phyloP scores from a whole-genome alignment of 2,329 filamentous ascomycete species.

The Aspergillus sp. region DNA sequence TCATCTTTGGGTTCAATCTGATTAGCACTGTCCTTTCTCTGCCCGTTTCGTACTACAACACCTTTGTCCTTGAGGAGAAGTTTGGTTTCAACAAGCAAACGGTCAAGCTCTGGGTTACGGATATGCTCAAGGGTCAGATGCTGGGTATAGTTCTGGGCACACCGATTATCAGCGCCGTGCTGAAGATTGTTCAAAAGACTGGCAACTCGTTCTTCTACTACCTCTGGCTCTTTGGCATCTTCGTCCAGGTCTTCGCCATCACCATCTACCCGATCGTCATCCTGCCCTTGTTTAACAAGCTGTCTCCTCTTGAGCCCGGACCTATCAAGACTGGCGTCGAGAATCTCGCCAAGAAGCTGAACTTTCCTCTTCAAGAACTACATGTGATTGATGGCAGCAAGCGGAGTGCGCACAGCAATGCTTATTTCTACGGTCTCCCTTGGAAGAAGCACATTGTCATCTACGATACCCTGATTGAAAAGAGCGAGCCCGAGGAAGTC shows the following conservation, averaged over 20 bases:
- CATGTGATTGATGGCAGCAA: conserved; percentile 95
- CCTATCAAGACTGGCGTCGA: conserved; percentile 88
- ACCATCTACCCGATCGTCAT: conserved; percentile 96
- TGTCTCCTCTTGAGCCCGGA: conserved; percentile 87
- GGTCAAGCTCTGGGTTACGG: conserved; percentile 80
- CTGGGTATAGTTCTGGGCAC: conserved; percentile 79
- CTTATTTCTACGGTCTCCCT: conserved; percentile 94
- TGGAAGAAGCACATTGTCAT: conserved; percentile 99
- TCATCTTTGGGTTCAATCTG: conserved; percentile 84
- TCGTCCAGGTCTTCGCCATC: conserved; percentile 90
- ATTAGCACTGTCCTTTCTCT: conserved; percentile 79
- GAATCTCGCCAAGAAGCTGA: conserved; percentile 76
- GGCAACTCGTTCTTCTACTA: conserved; percentile 97
- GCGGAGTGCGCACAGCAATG: conserved; percentile 85
- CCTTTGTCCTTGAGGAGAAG: conserved; percentile 93
- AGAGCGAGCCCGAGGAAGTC: conserved; percentile 89
- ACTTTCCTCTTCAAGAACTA: conserved; percentile 90
- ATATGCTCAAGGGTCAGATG: conserved; percentile 88
- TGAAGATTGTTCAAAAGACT: conserved; percentile 92
- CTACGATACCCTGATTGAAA: conserved; percentile 96
- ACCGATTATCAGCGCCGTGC: conserved; percentile 87
- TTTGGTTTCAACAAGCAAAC: conserved; percentile 99
- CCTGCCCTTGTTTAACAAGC: conserved; percentile 95
- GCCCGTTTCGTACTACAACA: conserved; percentile 86
- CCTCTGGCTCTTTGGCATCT: conserved; percentile 89